Base-by-base conservation (phyloP, 192 early-diverging fungal genomes). In the Coemansia sp. region DNA sequence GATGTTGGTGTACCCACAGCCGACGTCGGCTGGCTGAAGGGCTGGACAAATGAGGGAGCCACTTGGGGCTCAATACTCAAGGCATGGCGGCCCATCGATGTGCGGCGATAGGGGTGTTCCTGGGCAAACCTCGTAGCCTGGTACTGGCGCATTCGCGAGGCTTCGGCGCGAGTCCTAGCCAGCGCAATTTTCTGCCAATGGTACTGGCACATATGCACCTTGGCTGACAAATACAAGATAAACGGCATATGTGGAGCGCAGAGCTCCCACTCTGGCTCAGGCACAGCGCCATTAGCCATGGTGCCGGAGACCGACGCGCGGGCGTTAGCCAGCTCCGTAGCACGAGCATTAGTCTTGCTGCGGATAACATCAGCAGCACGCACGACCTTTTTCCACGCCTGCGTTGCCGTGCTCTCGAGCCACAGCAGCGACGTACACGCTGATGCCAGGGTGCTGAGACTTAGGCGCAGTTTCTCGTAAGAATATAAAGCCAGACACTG, bases 191-290 rank as follows among this genome's bases (percentile, higher is more conserved):
- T 82, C 25, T 82, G 80, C 81, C 76, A 84, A 32, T 84, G 81
- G 73, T 84, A 84, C 65, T 78, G 76, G 59, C 81, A 84, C 31
- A 84, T 71, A 25, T 84, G 81, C 34, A 84, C 77, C 38, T 84
- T 84, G 15, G 81, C 81, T 1, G 81, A 71, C 61, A 84, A 25
- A 23, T 78, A 78, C 62, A 84, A 58, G 2, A 84, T 67, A 55
- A 84, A 84, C 15, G 81, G 81, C 81, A 84, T 84, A 14, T 84
- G 81, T 2, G 81, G 81, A 2, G 81, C 77, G 41, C 81, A 84
- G 46, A 84, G 69, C 81, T 84, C 81, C 81, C 81, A 84, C 32
- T 84, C 81, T 12, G 81, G 81, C 73, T 84, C 81, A 0, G 80
- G 80, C 11, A 75, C 75, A 3, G 75, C 72, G 63, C 80, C 80